Base-by-base conservation (phyloP, 306 rosid species). In the Glycine tomentella region DNA sequence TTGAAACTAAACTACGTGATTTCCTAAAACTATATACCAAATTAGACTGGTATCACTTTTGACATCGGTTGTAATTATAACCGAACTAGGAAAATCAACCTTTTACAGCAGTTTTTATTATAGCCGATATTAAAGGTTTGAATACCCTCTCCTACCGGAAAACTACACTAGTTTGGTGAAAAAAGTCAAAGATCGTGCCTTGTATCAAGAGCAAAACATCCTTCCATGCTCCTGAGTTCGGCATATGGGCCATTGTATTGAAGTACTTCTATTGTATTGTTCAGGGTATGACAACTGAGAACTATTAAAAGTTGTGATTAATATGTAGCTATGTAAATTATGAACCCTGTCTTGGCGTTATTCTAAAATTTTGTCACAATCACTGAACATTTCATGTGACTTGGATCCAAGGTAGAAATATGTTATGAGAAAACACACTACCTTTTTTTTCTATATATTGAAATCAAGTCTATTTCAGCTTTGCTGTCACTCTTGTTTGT, bases 401-500 rank as follows among this genome's bases (percentile, higher is more conserved):
- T 80, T 5, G 3, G 9, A 16, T 40, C 57, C 73, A 50, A 40
- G 63, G 20, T 17, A 9, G 15, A 51, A 63, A 17, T 46, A 34
- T 9, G 7, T 42, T 15, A n/a, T n/a, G 69, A 65, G 61, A 44
- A 64, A 50, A 74, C 10, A 15, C 10, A 44, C 58, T 59, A 16
- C 57, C 33, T 36, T 4, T 69, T 40, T n/a, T 14, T 14, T 10
- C 7, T 42, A 5, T 42, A 49, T 33, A 56, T 67, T 62, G 15
- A 56, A 56, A 15, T 16, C 71, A 57, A 78, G 42, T 25, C 15
- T 51, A 14, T 58, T 70, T 51, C 62, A 72, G 51, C 78, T 49
- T 15, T 9, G 9, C 31, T 56, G 62, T 56, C 62, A 56, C 62
- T 70, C 53, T 81, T 81, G 63, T 36, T 36, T 36, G 40, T 81